These are phyloP conservation scores for Arthroderma sp. DNA, from an alignment of 2,329 filamentous ascomycete species.

Conservation along the genomic window DNA sequence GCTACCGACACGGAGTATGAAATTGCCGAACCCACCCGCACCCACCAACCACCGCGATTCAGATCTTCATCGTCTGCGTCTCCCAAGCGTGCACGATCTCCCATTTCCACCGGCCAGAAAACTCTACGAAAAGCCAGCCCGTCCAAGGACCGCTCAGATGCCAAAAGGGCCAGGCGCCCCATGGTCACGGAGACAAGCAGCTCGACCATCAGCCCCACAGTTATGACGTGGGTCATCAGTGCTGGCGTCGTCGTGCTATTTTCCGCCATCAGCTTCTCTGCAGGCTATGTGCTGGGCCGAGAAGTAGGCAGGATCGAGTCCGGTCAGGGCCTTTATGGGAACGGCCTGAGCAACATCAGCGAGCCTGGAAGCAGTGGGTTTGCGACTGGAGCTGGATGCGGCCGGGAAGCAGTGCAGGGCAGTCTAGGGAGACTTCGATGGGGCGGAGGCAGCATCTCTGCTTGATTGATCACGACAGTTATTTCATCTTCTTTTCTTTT, in stretches of 20 bases:
- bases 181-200: conserved; percentile 21
- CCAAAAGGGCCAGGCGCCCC: conserved; percentile 25
- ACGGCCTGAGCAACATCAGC: conserved; percentile 19
- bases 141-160: conserved; percentile 29
- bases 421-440: conserved; percentile 35
- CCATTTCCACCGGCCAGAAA: conserved; percentile 15
- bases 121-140: conserved; percentile 20
- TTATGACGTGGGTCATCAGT: conserved; percentile 55
- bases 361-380: conserved; percentile 18
- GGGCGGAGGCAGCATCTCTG: conserved; percentile 29
- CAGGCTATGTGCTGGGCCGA: conserved; percentile 50
- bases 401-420: conserved; percentile 36
- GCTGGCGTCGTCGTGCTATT: conserved; percentile 54
- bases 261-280: conserved; percentile 52
- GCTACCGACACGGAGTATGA: conserved; percentile 39
- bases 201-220: conserved; percentile 42
- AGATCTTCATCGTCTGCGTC: neutral
- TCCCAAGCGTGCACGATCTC: conserved; percentile 16
- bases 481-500: neutral
- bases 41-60: neutral
- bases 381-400: conserved; percentile 29
- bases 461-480: conserved; percentile 15
- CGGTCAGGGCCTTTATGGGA: conserved; percentile 19
- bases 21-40: conserved; percentile 15
- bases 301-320: conserved; percentile 46